Conservation (phyloP, 2,329 filamentous ascomycete species). For the Diaporthe caulivora region DNA sequence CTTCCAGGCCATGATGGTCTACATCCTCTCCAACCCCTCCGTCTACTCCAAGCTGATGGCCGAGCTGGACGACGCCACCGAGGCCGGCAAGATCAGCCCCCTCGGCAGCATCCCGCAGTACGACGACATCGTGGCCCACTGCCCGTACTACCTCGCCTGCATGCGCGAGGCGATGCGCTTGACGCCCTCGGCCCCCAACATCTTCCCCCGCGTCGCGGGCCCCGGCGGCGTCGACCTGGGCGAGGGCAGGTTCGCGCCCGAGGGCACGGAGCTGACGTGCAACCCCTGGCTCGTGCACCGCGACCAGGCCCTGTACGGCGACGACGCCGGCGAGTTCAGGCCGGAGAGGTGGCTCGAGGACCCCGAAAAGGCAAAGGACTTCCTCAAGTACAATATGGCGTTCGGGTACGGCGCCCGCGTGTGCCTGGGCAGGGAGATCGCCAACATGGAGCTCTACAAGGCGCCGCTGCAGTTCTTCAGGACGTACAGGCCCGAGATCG, state of each 20-base stretch:
- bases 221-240: conserved; percentile 47
- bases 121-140: conserved; percentile 54
- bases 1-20: conserved; percentile 48
- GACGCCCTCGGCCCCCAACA: conserved; percentile 62
- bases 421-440: conserved; percentile 64
- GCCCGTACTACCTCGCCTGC: conserved; percentile 63
- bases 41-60: conserved; percentile 61
- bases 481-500: conserved; percentile 50
- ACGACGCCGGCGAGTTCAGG: conserved; percentile 58
- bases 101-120: conserved; percentile 21
- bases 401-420: conserved; percentile 66
- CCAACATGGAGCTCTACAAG: conserved; percentile 56
- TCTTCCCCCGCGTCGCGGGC: conserved; percentile 60
- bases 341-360: conserved; percentile 63
- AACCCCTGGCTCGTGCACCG: conserved; percentile 73
- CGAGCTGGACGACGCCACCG: conserved; percentile 57
- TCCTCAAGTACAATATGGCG: conserved; percentile 60
- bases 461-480: conserved; percentile 56
- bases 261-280: conserved; percentile 38
- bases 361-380: conserved; percentile 50
- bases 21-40: conserved; percentile 52
- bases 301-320: conserved; percentile 67
- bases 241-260: conserved; percentile 37
- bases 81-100: conserved; percentile 48
- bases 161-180: conserved; percentile 64